Evolutionary conservation across 441 rosid species (phyloP).

Genomic region (Populus hybrid): DNA sequence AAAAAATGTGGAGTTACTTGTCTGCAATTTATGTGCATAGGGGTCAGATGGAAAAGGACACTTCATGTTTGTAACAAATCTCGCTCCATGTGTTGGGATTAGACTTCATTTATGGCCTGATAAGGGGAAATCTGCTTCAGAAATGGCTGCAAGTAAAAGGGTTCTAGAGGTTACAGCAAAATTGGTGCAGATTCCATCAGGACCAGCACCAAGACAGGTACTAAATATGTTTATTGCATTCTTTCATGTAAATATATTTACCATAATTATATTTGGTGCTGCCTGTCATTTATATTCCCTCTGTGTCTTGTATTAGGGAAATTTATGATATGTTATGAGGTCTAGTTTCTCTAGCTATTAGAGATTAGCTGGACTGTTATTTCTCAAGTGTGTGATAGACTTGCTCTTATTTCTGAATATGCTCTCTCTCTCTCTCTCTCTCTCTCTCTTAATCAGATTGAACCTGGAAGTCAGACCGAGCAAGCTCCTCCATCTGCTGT

Average conservation of each 20-base stretch:
- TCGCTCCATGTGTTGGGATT: slow-evolving; percentile 89
- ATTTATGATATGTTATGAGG: neutral
- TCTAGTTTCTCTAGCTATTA: neutral
- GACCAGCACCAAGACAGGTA: slow-evolving; percentile 97
- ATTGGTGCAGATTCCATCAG: slow-evolving; percentile 94
- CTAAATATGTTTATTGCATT: slow-evolving; percentile 13
- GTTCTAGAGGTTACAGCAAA: slow-evolving; percentile 83
- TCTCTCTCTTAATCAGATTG: slow-evolving; percentile 50
- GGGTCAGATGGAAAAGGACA: slow-evolving; percentile 76
- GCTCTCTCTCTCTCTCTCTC: no score
- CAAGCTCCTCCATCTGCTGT: slow-evolving; percentile 97
- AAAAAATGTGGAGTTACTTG: slow-evolving; percentile 19
- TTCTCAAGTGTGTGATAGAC: neutral
- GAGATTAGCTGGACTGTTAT: neutral
- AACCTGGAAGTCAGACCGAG: slow-evolving; percentile 99
- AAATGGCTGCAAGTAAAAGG: slow-evolving; percentile 54
- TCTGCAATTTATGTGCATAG: slow-evolving; percentile 39
- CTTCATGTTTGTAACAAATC: slow-evolving; percentile 93
- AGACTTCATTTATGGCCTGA: slow-evolving; percentile 96
- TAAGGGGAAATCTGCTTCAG: slow-evolving; percentile 49
- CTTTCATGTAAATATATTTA: neutral
- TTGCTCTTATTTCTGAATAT: slow-evolving; percentile 3
- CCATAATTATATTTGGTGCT: neutral
- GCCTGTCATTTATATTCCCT: slow-evolving; percentile 10
- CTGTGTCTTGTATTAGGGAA: slow-evolving; percentile 5